Evolutionary conservation across 2,329 filamentous ascomycete genomes (phyloP), one percentile per base, ranked within the genome.

Genomic region (Fusarium falciforme): DNA sequence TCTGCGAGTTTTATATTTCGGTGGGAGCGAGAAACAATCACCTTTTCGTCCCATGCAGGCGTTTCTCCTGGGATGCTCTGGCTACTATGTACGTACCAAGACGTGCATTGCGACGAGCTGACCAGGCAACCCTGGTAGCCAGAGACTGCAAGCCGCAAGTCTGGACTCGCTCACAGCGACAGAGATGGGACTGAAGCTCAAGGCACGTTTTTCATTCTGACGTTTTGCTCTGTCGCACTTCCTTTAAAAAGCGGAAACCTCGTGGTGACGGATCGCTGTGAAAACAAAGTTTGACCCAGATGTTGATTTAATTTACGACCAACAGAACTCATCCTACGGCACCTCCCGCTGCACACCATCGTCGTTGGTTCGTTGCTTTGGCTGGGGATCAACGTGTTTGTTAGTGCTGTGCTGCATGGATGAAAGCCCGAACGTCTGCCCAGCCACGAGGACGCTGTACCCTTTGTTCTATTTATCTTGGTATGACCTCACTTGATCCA

Each of bases 241-340:
- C 22, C 16, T 60, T 60, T 27, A 11, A 29, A 60, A 42, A 40
- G n/a, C 29, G 33, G 20, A 20, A 57, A 9, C 31, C 16, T 33
- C 20, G 31, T 22, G 5, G 25, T 52, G 47, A 52, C 1, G 47
- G 47, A 54, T 31, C 20, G 36, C n/a, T 20, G 58, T 61, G 17
- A 36, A 55, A 52, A 66, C 67, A 70, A 73, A 62, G 57, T 62
- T 70, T 25, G 27, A 55, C 36, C 25, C 35, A 70, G 70, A 70
- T 73, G 20, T 44, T 16, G 64, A 57, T 22, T 67, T 71, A 69
- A 74, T 72, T 36, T 65, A 72, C 54, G 60, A 29, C 44, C 40
- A 31, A 35, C 59, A 74, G 61, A 59, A 67, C 38, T 33, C 42
- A 72, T 64, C 47, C 17, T 42, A 11, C 60, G 35, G 49, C n/a